phyloP scores from a whole-genome alignment of 2,329 filamentous ascomycete species.

The Xylariales sp. region DNA sequence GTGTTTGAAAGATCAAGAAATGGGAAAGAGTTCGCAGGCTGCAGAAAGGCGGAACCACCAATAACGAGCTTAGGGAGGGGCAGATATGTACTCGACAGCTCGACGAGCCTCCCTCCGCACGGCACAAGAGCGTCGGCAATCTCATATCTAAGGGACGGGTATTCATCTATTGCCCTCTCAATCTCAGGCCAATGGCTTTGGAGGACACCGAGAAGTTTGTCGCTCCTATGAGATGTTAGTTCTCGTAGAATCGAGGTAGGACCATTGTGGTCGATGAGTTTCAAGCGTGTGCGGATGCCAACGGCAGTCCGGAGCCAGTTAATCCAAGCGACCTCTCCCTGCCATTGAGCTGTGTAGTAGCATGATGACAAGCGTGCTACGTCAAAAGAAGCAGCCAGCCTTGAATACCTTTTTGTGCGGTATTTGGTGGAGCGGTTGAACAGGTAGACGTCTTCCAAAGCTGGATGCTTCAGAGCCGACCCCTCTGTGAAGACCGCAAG shows the following conservation, averaged over 20 bases:
- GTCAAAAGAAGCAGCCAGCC: too few relatives aligned
- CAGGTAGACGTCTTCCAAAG: slow-evolving; percentile 24
- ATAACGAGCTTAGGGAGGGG: slow-evolving; percentile 6
- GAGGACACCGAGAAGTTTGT: slow-evolving; percentile 10
- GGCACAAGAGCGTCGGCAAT: slow-evolving; percentile 7
- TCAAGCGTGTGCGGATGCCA: background rate
- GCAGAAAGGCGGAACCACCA: too few relatives aligned
- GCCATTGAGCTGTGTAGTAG: slow-evolving; percentile 29
- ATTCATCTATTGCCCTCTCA: background rate
- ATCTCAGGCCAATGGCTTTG: slow-evolving; percentile 4
- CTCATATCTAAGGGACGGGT: background rate
- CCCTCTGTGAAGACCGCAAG: slow-evolving; percentile 1
- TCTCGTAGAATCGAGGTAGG: background rate
- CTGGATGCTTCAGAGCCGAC: too few relatives aligned
- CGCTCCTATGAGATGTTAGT: background rate
- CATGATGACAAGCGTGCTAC: background rate
- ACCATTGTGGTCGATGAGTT: slow-evolving; percentile 22
- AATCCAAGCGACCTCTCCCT: slow-evolving; percentile 25
- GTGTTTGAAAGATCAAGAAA: slow-evolving; percentile 15
- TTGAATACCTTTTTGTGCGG: too few relatives aligned
- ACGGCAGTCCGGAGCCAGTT: slow-evolving; percentile 29
- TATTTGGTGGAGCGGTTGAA: background rate
- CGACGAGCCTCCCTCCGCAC: background rate
- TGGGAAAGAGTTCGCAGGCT: background rate
- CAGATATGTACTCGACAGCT: slow-evolving; percentile 2